Conservation (phyloP, 2,329 filamentous ascomycete genomes). For the Pyricularia grisea region DNA sequence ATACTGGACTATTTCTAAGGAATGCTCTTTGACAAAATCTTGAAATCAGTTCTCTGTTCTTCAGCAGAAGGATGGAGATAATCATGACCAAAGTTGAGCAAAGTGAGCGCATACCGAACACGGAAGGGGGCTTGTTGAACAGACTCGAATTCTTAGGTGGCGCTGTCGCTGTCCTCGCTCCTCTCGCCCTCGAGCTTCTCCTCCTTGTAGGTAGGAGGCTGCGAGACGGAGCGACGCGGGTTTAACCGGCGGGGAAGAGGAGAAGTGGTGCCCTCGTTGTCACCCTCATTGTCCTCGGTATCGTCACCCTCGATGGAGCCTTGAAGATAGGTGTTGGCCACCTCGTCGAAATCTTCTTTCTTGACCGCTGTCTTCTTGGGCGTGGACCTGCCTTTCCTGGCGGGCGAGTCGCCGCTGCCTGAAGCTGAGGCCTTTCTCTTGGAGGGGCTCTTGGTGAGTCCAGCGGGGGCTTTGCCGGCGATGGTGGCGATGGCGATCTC, state of each 20-base stretch:
- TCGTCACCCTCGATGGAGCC: neutral
- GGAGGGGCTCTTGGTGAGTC: neutral
- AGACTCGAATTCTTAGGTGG: neutral
- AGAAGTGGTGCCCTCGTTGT: neutral
- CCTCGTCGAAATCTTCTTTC: neutral
- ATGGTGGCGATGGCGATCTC: neutral
- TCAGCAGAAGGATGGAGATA: too few species aligned
- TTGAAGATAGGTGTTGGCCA: neutral
- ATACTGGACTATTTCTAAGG: neutral
- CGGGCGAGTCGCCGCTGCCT: neutral
- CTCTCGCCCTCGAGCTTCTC: neutral
- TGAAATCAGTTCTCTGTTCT: neutral
- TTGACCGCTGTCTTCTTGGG: neutral
- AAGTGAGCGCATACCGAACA: neutral
- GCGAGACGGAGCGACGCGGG: neutral
- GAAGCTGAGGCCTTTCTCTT: neutral
- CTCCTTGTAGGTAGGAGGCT: slow-evolving; percentile 2
- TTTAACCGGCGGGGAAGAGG: neutral
- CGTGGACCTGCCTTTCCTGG: neutral
- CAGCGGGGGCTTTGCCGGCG: neutral
- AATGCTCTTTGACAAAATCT: neutral
- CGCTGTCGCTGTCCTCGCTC: neutral
- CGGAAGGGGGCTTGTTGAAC: neutral
- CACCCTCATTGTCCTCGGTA: neutral
- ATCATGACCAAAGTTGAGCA: neutral